Evolutionary conservation across 2,329 filamentous ascomycete species (phyloP).

Genomic region (Colletotrichum sp.): DNA sequence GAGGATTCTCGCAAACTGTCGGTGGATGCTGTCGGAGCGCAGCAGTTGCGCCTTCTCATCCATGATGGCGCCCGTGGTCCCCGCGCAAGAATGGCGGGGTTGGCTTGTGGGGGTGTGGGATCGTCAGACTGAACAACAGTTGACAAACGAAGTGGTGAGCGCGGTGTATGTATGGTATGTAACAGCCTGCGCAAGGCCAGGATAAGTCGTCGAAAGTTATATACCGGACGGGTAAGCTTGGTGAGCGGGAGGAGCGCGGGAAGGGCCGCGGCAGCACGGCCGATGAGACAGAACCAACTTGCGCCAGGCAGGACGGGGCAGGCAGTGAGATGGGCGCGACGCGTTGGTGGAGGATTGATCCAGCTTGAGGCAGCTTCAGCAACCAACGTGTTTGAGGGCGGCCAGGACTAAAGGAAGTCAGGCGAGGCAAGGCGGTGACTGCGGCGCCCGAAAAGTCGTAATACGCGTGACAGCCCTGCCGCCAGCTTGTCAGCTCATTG

Average conservation of each 20-base stretch:
- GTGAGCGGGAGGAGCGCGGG: slow-evolving; percentile 4
- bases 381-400: background rate
- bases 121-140: background rate
- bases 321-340: background rate
- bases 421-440: slow-evolving; percentile 8
- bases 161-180: background rate
- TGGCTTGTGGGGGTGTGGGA: background rate
- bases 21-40: slow-evolving; percentile 15
- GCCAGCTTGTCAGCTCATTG: background rate
- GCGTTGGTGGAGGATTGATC: background rate
- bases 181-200: background rate
- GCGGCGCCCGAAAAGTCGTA: background rate
- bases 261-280: background rate
- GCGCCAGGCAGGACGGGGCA: background rate
- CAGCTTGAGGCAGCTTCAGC: background rate
- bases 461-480: slow-evolving; percentile 4
- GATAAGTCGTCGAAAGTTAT: background rate
- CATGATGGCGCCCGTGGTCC: background rate
- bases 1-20: slow-evolving; percentile 32
- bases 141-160: background rate
- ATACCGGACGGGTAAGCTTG: background rate
- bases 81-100: background rate
- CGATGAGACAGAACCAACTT: background rate
- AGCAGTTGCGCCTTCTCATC: slow-evolving; percentile 1
- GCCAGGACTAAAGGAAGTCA: background rate